Evolutionary conservation across 169 alveolate species (phyloP), one percentile per base, ranked within the genome.

Genomic region (Toxoplasma gondii): DNA sequence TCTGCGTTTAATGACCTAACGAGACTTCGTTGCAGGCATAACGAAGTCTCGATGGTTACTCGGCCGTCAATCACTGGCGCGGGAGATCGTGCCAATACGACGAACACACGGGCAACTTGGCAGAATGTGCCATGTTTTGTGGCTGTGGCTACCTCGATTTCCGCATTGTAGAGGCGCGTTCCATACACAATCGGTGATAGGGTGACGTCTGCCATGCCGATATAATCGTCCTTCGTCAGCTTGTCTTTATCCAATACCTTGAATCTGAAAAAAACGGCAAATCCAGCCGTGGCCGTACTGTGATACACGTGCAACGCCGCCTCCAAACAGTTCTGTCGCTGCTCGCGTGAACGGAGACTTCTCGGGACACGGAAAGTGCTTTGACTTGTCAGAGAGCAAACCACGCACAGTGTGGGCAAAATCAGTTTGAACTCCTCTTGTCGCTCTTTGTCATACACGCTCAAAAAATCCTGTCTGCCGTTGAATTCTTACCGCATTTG

Each of bases 191-290:
- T 82, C 34, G 90, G 90, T 10, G 54, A 2, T 2, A 82, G 90
- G 17, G 90, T 43, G 54, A 82, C 90, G 39, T 82, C 90, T 43
- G 69, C 90, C 67, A 82, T 82, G 90, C 67, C 90, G 67, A 82
- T 31, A 31, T 41, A 43, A 49, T 82, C 90, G 41, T 82, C 90
- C 90, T 82, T 82, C 67, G 90, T 43, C n/a, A 82, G 67, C 41
- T 82, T 82, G 64, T 82, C 90, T 67, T 82, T 82, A 43, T 82
- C 90, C 90, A 82, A 41, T 36, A 82, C 53, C 38, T 41, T 82
- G 90, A 82, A 82, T 43, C 90, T 82, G 90, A 5, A 9, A 41
- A 2, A 39, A 49, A 82, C 9, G 41, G 34, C 88, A 80, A 12
- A 29, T 17, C 53, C 38, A 74, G 43, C 84, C 22, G 27, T 41